Base-by-base conservation (phyloP, 345 rosid species). In the Pistacia vera region DNA sequence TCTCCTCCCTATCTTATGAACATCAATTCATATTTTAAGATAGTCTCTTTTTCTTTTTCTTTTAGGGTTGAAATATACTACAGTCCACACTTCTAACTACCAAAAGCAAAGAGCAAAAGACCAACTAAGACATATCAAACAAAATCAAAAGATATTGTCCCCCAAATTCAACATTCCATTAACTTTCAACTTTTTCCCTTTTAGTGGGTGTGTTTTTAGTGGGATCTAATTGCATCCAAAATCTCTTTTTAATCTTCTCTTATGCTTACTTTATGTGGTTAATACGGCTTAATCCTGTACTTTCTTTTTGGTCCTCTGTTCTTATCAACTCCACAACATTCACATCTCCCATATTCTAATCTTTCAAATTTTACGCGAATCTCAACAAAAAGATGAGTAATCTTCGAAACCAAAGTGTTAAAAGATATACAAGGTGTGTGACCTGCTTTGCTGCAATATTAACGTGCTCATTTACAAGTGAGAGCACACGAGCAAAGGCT, bases 121-220 rank as follows among this genome's bases (percentile, higher is more conserved):
- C 11, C 65, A 79, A 77, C 78, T 82, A 77, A 72, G 86, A 84
- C 87, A 81, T 62, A 4, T 82, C 77, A 65, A 63, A 74, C 82
- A 77, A 81, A 85, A 81, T 74, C 77, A 76, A 83, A 81, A 80
- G 85, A 81, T 80, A 30, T 69, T 78, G 83, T 82, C 80, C 33
- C 81, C 85, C 78, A 59, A 61, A 80, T 82, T 82, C 89, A 77
- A 80, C 81, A 79, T 80, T 77, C 86, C 75, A 69, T 36, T 69
- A 57, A 65, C 64, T 77, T 77, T 81, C 38, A 13, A 51, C 73
- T 69, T 77, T 67, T 35, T 2, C 66, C 66, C 38, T 74, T 76
- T 71, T 72, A 11, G 64, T 66, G 30, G 67, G 67, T 59, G 76
- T 58, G 74, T 69, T 79, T 79, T 78, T 22, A 67, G 72, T 72